Evolutionary conservation across 148 eudicot genomes (phyloP).

Genomic region (Chenopodium album): DNA sequence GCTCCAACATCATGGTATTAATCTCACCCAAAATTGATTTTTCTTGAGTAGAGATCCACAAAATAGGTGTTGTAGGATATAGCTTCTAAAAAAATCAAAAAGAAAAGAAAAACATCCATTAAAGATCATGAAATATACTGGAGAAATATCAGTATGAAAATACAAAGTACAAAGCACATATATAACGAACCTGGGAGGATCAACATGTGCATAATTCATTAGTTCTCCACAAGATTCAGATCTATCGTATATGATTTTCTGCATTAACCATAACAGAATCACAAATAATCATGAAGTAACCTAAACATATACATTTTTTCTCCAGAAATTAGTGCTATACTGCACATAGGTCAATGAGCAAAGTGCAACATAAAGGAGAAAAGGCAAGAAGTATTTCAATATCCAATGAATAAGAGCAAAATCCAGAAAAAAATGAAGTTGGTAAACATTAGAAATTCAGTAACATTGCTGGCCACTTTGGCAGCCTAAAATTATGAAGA

Average conservation of each 20-base stretch:
- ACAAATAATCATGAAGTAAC: background rate
- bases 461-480: background rate
- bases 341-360: background rate
- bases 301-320: background rate
- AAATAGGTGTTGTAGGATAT: background rate
- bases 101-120: background rate
- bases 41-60: background rate
- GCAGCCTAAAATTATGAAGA: background rate
- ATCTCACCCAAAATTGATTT: background rate
- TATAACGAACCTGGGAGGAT: conserved; percentile 18
- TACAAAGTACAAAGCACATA: background rate
- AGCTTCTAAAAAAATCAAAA: background rate
- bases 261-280: conserved; percentile 9
- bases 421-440: background rate
- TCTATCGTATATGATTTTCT: conserved; percentile 18
- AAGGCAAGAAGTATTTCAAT: background rate
- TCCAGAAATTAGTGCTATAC: background rate
- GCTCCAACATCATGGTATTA: background rate
- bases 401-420: background rate
- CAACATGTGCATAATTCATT: background rate
- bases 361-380: background rate
- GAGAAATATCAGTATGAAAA: too few relatives aligned
- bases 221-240: conserved; percentile 2
- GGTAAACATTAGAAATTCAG: background rate
- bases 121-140: background rate